Conservation (phyloP, 164 flowering plant species). For the Stephania yunnanensis region DNA sequence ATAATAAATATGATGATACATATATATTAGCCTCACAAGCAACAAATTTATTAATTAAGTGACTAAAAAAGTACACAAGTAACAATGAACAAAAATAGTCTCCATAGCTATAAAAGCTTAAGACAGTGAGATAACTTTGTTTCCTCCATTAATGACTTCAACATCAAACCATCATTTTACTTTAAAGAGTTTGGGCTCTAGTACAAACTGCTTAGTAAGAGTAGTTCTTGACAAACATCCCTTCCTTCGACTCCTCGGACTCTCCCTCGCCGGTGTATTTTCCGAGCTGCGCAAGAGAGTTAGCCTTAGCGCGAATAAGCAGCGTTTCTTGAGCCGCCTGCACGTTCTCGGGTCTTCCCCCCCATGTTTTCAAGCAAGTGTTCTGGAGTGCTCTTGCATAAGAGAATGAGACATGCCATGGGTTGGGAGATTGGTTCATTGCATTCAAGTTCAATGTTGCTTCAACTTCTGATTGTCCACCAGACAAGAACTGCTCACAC, state of each 20-base stretch:
- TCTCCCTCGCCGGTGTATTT: constrained; percentile 90
- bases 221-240: constrained; percentile 80
- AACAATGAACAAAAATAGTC: constrained; percentile 43
- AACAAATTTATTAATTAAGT: constrained; percentile 27
- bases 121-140: constrained; percentile 15
- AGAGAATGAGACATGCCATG: constrained; percentile 96
- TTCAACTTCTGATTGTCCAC: constrained; percentile 95
- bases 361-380: constrained; percentile 94
- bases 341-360: constrained; percentile 82
- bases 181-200: not conserved
- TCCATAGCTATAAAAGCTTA: constrained; percentile 31
- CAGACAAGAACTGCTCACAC: constrained; percentile 74
- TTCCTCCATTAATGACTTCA: constrained; percentile 10
- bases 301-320: constrained; percentile 71
- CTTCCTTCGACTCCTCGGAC: constrained; percentile 77
- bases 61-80: constrained; percentile 29
- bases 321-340: constrained; percentile 74
- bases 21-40: constrained; percentile 15
- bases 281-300: constrained; percentile 90
- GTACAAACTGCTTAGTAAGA: constrained; percentile 38
- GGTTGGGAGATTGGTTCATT: constrained; percentile 85
- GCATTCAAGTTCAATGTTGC: constrained; percentile 88
- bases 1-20: not conserved
- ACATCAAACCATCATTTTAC: constrained; percentile 5
- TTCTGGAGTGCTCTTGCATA: constrained; percentile 89